Conservation (phyloP, 1,284 basidiomycete species). For the Laetiporus sulphureus region DNA sequence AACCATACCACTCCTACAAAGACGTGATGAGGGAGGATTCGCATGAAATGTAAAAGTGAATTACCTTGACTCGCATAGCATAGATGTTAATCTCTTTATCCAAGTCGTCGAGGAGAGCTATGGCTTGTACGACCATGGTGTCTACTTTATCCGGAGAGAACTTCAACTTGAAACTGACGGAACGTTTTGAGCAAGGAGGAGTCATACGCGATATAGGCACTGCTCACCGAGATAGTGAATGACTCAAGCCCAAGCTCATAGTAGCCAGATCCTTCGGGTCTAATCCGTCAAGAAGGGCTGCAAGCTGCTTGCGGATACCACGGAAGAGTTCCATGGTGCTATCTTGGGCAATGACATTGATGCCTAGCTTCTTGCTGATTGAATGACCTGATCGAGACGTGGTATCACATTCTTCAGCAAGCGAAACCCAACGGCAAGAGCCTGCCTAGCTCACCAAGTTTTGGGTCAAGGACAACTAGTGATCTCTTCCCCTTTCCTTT, state of each 20-base stretch:
- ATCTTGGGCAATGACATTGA: slow-evolving; percentile 77
- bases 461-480: slow-evolving; percentile 85
- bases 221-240: slow-evolving; percentile 83
- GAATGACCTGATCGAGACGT: slow-evolving; percentile 51
- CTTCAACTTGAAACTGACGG: slow-evolving; percentile 92
- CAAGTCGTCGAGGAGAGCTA: slow-evolving; percentile 95
- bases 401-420: background rate
- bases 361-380: slow-evolving; percentile 91
- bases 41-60: slow-evolving; percentile 12
- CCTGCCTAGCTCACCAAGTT: slow-evolving; percentile 61
- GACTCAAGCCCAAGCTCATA: slow-evolving; percentile 96
- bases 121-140: slow-evolving; percentile 99
- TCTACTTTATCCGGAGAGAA: slow-evolving; percentile 99
- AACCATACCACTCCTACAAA: slow-evolving; percentile 95
- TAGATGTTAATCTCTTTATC: slow-evolving; percentile 99
- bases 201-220: no score
- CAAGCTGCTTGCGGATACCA: slow-evolving; percentile 89
- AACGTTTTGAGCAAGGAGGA: no score
- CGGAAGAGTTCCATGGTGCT: slow-evolving; percentile 85
- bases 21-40: slow-evolving; percentile 7
- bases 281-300: slow-evolving; percentile 81
- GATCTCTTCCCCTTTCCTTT: slow-evolving; percentile 89
- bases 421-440: background rate
- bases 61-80: slow-evolving; percentile 94
- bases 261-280: slow-evolving; percentile 96